A percentile compares a stretch with the other conserved stretches of the same genome.
These are phyloP conservation scores for Paecilomyces variotii DNA, from an alignment of 2,329 filamentous ascomycete species.

Conservation along the genomic window DNA sequence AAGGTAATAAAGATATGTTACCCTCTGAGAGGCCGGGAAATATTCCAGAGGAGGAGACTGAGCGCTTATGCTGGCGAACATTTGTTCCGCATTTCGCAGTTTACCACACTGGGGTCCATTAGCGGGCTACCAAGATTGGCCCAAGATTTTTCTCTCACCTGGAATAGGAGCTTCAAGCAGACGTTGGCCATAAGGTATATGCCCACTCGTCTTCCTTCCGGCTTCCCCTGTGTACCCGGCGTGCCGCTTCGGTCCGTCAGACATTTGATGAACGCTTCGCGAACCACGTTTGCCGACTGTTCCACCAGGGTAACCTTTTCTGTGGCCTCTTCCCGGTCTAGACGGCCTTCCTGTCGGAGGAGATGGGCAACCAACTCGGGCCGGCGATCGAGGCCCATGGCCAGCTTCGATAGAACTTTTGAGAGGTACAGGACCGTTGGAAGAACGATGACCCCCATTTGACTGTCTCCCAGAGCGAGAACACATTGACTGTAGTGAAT, in stretches of 20 bases:
- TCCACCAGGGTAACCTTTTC: conserved; percentile 75
- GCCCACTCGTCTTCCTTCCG: conserved; percentile 76
- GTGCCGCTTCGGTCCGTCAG: conserved; percentile 69
- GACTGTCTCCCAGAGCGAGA: conserved; percentile 70
- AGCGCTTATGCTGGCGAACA: conserved; percentile 80
- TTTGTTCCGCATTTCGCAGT: conserved; percentile 73
- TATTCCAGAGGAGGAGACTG: conserved; percentile 72
- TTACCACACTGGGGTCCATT: conserved; percentile 57
- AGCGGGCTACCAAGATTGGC: not conserved
- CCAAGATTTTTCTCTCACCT: conserved; percentile 42
- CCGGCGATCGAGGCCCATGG: conserved; percentile 72
- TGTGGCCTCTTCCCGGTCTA: conserved; percentile 52
- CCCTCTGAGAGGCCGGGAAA: conserved; percentile 78
- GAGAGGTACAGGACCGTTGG: conserved; percentile 77
- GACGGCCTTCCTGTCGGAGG: conserved; percentile 29
- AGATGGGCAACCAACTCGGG: conserved; percentile 68
- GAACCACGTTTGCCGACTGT: conserved; percentile 77
- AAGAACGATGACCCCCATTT: conserved; percentile 72
- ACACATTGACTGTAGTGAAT: conserved; percentile 59
- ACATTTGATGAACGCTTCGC: conserved; percentile 85
- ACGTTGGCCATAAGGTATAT: conserved; percentile 91
- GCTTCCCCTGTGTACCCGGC: conserved; percentile 51
- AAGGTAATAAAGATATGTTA: conserved; percentile 91
- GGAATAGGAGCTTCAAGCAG: conserved; percentile 79
- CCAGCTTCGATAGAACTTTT: conserved; percentile 69